These are phyloP conservation scores for Lachnellula cervina DNA, from an alignment of 2,329 filamentous ascomycete genomes.

Conservation along the genomic window DNA sequence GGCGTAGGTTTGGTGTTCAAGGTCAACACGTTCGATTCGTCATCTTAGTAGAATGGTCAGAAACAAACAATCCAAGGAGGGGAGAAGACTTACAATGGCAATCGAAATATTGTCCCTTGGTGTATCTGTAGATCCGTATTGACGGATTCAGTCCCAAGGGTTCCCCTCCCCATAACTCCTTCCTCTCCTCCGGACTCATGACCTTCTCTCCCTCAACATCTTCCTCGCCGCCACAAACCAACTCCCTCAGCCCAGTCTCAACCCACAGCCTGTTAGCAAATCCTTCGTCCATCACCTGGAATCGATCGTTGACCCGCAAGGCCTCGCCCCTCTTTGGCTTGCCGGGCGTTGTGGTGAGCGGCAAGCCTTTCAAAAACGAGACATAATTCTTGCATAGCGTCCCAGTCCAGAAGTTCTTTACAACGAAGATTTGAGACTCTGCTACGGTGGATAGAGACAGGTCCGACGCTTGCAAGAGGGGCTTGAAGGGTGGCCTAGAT, in stretches of 20 bases:
- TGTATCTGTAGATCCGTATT: constrained; percentile 85
- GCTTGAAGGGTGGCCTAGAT: constrained; percentile 58
- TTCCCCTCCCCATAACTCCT: constrained; percentile 58
- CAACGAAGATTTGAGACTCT: constrained; percentile 57
- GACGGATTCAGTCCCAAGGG: constrained; percentile 83
- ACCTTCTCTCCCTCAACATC: constrained; percentile 21
- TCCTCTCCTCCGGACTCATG: constrained; percentile 24
- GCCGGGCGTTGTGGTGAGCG: constrained; percentile 59
- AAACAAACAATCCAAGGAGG: constrained; percentile 1
- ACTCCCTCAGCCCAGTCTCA: constrained; percentile 65
- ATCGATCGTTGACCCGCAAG: constrained; percentile 81
- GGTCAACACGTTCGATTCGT: constrained; percentile 73
- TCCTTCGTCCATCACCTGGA: constrained; percentile 68
- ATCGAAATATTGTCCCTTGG: constrained; percentile 83
- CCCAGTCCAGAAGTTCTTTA: constrained; percentile 57
- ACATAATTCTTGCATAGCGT: constrained; percentile 60
- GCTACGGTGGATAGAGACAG: constrained; percentile 50
- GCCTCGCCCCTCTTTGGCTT: constrained; percentile 64
- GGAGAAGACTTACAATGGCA: constrained; percentile 69
- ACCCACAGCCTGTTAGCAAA: constrained; percentile 77
- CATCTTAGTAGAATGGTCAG: constrained; percentile 51
- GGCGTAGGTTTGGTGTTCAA: constrained; percentile 43
- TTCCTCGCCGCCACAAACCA: constrained; percentile 24
- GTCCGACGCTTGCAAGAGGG: constrained; percentile 49
- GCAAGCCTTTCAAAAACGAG: constrained; percentile 54